Percentiles rank a stretch among this genome's conserved stretches.
These are phyloP conservation scores for Colletotrichum sojae DNA, from an alignment of 2,329 filamentous ascomycete genomes.

Conservation along the genomic window DNA sequence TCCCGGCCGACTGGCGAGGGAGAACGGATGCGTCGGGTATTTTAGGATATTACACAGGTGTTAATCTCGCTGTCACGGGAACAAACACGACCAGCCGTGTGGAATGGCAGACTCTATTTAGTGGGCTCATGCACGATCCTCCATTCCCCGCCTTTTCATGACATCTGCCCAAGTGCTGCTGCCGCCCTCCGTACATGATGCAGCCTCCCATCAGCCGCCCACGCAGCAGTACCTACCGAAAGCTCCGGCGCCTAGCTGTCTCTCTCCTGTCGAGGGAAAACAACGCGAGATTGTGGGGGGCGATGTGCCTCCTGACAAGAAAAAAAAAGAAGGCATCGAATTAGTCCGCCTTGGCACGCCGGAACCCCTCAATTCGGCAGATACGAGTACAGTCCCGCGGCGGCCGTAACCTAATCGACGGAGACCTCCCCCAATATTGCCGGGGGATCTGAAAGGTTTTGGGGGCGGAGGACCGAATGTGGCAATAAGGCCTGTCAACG, in stretches of 20 bases:
- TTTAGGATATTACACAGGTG: neutral
- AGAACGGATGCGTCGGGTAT: neutral
- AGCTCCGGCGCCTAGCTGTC: neutral
- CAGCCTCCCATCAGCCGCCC: neutral
- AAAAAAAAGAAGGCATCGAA: constrained; percentile 12
- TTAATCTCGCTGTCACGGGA: too few relatives aligned
- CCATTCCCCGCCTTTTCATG: constrained; percentile 16
- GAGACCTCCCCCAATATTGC: neutral
- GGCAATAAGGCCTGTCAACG: neutral
- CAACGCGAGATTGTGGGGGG: neutral
- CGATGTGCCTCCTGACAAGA: constrained; percentile 18
- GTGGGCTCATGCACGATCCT: constrained; percentile 26
- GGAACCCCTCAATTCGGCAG: constrained; percentile 23
- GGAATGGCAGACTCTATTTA: constrained; percentile 26
- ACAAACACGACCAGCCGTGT: constrained; percentile 7
- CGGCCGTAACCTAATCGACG: constrained; percentile 2
- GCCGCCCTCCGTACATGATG: neutral
- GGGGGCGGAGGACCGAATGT: constrained; percentile 6
- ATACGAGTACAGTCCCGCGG: constrained; percentile 17
- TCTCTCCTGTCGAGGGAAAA: neutral
- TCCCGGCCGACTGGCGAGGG: neutral
- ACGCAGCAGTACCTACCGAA: neutral
- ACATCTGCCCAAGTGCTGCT: neutral
- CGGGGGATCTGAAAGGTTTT: neutral
- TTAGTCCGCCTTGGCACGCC: constrained; percentile 36